Base-by-base conservation (phyloP, 2,329 filamentous ascomycete species). In the Diaporthe sp. region DNA sequence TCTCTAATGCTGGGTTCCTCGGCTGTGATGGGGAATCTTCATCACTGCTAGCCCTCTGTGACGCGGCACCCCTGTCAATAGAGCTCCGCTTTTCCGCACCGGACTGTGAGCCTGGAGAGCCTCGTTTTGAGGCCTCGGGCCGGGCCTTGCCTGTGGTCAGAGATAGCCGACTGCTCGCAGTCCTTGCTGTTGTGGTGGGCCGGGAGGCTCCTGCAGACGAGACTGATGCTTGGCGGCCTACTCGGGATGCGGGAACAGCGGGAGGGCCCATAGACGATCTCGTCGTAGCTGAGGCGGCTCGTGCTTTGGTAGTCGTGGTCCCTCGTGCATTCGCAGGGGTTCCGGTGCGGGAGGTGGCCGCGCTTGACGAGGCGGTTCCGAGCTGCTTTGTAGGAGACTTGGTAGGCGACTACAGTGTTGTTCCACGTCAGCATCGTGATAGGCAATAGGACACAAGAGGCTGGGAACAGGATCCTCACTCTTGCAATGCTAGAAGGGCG, bases 361-460 rank as follows among this genome's bases (percentile, higher is more conserved):
- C 83, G 79, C 90, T 92, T 1, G 92, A 90, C 9, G 85, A 82
- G 4, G 85, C 84, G 2, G 91, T 87, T 51, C 84, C 87, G 61
- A 94, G 83, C 79, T 94, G 93, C 81, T 97, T 97, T 4, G 93
- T 94, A 2, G 94, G 94, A 1, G 94, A 96, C 80, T 94, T 96
- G 0, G 91, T 92, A 2, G 94, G 94, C 75, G 93, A 95, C 92
- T 95, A 81, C 53, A 74, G 42, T 13, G 13, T 44, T 22, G 47
- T 79, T 55, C 55, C 34, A 49, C 37, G 71, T 71, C 44, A 71
- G 76, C 55, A 42, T 31, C 15, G 47, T 15, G 4, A 76, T 61
- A 58, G 12, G 22, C 17, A 31, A 20, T 31, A 49, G 39, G 53
- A n/a, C 2, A 34, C 5, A 51, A 39, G 0, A 42, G 61, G 51